Evolutionary conservation across 1,284 basidiomycete species (phyloP).

Genomic region (Malassezia arunalokei): DNA sequence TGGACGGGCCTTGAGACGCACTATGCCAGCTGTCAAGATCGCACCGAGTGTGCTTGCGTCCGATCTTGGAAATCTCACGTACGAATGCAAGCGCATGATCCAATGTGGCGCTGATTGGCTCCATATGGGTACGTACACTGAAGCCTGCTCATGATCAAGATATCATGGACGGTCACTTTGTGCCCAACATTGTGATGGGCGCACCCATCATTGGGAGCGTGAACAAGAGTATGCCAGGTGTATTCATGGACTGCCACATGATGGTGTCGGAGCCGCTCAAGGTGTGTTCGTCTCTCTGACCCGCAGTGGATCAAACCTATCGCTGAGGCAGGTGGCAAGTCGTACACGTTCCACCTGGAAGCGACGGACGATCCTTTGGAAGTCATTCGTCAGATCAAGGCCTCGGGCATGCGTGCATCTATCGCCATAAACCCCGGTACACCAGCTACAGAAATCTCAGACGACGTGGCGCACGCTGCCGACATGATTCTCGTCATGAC

Average conservation of each 20-base stretch:
- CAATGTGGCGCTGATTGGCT: slow-evolving; percentile 44
- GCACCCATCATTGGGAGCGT: slow-evolving; percentile 79
- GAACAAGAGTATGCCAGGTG: slow-evolving; percentile 75
- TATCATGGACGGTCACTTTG: slow-evolving; percentile 64
- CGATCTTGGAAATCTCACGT: slow-evolving; percentile 42
- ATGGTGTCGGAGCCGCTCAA: slow-evolving; percentile 91
- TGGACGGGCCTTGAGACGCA: not conserved
- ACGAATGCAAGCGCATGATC: slow-evolving; percentile 43
- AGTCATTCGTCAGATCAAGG: slow-evolving; percentile 39
- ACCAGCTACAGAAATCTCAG: slow-evolving; percentile 37
- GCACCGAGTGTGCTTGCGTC: slow-evolving; percentile 44
- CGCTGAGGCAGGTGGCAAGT: slow-evolving; percentile 80
- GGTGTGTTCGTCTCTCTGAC: slow-evolving; percentile 49
- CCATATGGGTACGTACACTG: slow-evolving; percentile 53
- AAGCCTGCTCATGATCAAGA: slow-evolving; percentile 77
- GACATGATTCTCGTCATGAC: slow-evolving; percentile 47
- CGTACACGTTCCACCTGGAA: slow-evolving; percentile 96
- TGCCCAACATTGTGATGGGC: slow-evolving; percentile 68
- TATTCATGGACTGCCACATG: slow-evolving; percentile 99
- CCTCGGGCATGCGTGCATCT: slow-evolving; percentile 41
- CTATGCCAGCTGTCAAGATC: slow-evolving; percentile 39
- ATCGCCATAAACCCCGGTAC: slow-evolving; percentile 46
- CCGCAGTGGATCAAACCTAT: slow-evolving; percentile 86
- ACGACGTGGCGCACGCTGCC: slow-evolving; percentile 38
- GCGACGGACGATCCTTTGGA: slow-evolving; percentile 51